A percentile compares a stretch with the other conserved stretches of the same genome.
phyloP scores from a whole-genome alignment of 192 early-diverging fungal species.

The Phlyctochytrium planicorne region DNA sequence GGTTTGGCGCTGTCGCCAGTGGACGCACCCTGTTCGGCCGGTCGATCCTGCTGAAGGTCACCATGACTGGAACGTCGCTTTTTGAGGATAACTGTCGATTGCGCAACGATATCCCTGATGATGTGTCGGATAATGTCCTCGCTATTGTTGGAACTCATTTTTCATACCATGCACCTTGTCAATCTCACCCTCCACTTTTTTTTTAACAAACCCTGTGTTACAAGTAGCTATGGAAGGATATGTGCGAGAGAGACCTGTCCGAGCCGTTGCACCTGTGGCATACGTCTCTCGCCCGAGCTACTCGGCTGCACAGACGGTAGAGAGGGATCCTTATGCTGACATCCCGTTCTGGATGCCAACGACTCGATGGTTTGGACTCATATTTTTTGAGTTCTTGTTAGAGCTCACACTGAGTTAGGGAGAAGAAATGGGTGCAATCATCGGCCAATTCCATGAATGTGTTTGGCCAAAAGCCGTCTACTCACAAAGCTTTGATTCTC shows the following conservation, averaged over 20 bases:
- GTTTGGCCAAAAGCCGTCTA: neutral
- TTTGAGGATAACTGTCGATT: slow-evolving; percentile 41
- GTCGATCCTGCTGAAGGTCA: slow-evolving; percentile 11
- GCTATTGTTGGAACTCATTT: neutral
- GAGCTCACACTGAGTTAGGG: too few species aligned
- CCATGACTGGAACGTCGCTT: slow-evolving; percentile 13
- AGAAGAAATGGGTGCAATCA: neutral
- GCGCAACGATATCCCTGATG: slow-evolving; percentile 52
- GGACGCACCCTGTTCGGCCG: neutral
- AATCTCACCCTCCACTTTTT: neutral
- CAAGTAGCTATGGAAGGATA: neutral
- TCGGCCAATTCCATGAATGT: neutral
- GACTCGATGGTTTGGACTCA: neutral
- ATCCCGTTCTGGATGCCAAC: neutral
- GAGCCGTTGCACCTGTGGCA: neutral
- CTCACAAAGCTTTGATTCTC: neutral
- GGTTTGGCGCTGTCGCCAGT: neutral
- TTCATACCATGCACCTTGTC: neutral
- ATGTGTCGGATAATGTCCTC: slow-evolving; percentile 57
- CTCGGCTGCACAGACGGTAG: neutral
- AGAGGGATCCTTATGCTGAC: neutral
- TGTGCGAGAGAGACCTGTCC: neutral
- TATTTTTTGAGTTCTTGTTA: too few species aligned
- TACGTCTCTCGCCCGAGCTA: neutral
- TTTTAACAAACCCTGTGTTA: neutral